Evolutionary conservation across 2,329 filamentous ascomycete genomes (phyloP), one percentile per base, ranked within the genome.

Genomic region (Ophiocordyceps robertsii): DNA sequence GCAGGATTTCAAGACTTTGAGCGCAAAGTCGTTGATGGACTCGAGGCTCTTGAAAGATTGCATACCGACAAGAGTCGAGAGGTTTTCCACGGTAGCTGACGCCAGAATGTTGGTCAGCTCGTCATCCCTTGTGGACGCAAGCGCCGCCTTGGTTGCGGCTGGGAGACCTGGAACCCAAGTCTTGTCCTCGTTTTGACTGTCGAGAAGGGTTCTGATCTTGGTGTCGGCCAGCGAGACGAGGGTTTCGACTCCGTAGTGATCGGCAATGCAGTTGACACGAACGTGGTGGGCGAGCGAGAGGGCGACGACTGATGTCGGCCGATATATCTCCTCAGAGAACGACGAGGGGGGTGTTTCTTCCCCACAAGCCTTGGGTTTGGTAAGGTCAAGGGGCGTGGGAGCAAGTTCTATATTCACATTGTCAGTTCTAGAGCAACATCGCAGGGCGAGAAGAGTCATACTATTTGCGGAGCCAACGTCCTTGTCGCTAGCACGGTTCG

Each of bases 181-280:
- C 11, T 32, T 37, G 21, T 17, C n/a, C n/a, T 33, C 16, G 24
- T 33, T 33, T 6, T 14, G 21, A 13, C 21, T 19, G n/a, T 40
- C 37, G 21, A 49, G 14, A 6, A 45, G 35, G 1, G 14, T 4
- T 2, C 38, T 12, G 40, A 52, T 42, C 14, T 49, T 44, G 6
- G 19, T 10, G 27, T 39, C 51, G 2, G 49, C 44, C 0, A 49
- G 39, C 8, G 43, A 33, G 6, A 38, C 36, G 5, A 55, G 51
- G 7, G 37, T 37, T 2, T 40, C 38, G 1, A 55, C 42, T 1
- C 37, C 30, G 37, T 52, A 53, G 40, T 53, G 46, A 17, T 55
- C 44, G 4, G 45, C 49, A 32, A 55, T 51, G 1, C 46, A 41
- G 35, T 53, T 54, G 8, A 53, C 44, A 16, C 41, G 38, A 6